Evolutionary conservation across 345 rosid genomes (phyloP), one percentile per base, ranked within the genome.

Genomic region (Ceriops tagal): DNA sequence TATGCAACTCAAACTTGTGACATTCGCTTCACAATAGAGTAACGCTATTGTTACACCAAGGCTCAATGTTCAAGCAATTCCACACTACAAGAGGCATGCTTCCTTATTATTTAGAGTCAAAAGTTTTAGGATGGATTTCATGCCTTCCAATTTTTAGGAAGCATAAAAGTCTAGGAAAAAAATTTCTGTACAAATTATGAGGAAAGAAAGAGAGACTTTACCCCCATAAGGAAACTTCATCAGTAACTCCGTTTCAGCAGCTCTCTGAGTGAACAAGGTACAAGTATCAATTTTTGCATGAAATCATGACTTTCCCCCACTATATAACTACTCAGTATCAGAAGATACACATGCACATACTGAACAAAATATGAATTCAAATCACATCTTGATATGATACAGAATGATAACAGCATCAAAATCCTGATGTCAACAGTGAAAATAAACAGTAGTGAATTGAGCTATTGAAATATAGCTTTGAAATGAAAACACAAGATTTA

Each of bases 221-320:
- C 99, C 99, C 78, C 91, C 97, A 67, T 92, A 92, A 28, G 98
- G 85, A 79, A 88, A 95, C 81, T 85, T 92, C 59, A 87, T 89
- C 79, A 88, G 85, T 71, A 95, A 79, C 83, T 95, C 97, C 5
- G 96, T 90, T 75, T 95, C 99, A 59, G 98, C 91, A 78, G 98
- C 96, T 76, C 87, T 87, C 97, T 95, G 75, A 66, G 72, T 67
- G 8, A 81, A 71, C 53, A 79, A 73, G 61, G 70, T 26, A 55
- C 53, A 64, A 53, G 24, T 49, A 55, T 64, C 37, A 58, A 58
- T n/a, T 16, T 21, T 9, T 21, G 11, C 59, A 24, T 9, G 31
- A 21, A 24, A n/a, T n/a, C 28, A 70, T 58, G 21, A 62, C 47
- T 58, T 16, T 56, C 28, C 3, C 30, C 11, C 24, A n/a, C 31